Base-by-base conservation (phyloP, 495 filamentous ascomycete genomes). In the Penicilliopsis zonata region DNA sequence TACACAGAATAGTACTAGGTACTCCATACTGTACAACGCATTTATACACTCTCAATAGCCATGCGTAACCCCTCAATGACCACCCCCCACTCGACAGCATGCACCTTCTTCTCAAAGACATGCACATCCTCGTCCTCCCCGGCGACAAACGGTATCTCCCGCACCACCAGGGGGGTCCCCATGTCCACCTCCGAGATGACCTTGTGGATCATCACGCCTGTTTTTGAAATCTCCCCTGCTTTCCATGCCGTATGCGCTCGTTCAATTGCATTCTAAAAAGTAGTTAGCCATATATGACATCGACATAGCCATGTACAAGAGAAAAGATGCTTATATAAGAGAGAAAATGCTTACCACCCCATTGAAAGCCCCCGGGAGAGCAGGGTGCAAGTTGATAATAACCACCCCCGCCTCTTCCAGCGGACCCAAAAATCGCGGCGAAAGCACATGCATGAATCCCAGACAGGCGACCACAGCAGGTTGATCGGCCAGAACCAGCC, bases 201-300 rank as follows among this genome's bases (percentile, higher is more conserved):
- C 48, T 84, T 76, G 55, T 94, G 86, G 2, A 92, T 75, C 86
- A 96, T 94, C n/a, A 90, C 77, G 1, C 86, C 86, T 1, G 86
- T 94, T 50, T 68, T 74, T 44, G 80, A 69, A 22, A 88, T 70
- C 51, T 71, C 73, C 5, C 80, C 82, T 14, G 69, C 69, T 47
- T 77, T 44, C 53, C 76, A 92, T 31, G 82, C 83, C 20, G 72
- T 65, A 53, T 78, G 80, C 13, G 86, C 86, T 12, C 85, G 67
- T 35, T 77, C 69, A 40, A 95, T 92, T 2, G 82, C 85, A 37
- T 72, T 53, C 50, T 67, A 15, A n/a, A 3, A 19, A 30, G 8
- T n/a, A 10, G 14, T 13, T 9, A 25, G 10, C 19, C 7, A 5
- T n/a, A 18, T 10, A 16, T 7, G 19, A 34, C 18, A 23, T 6